Conservation (phyloP, 805 yeast species). For the Candida cerambycidarum region DNA sequence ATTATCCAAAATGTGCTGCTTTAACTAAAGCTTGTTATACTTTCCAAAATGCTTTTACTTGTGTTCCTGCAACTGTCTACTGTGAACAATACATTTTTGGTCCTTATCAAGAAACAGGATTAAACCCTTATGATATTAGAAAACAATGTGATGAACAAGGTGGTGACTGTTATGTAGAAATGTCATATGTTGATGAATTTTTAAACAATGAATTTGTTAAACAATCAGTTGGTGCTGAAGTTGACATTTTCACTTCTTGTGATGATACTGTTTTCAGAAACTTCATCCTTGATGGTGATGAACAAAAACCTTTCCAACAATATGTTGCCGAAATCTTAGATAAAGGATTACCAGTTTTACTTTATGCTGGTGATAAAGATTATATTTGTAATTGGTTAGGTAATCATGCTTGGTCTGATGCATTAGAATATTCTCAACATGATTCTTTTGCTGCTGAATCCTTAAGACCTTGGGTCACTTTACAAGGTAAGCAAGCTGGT, state of each 20-base stretch:
- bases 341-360: slow-evolving; percentile 37
- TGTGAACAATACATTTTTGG: slow-evolving; percentile 29
- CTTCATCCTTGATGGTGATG: slow-evolving; percentile 61
- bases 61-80: slow-evolving; percentile 39
- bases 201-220: slow-evolving; percentile 55
- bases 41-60: slow-evolving; percentile 32
- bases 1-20: slow-evolving; percentile 34
- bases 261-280: slow-evolving; percentile 50
- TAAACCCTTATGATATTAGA: slow-evolving; percentile 67
- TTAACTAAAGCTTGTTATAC: slow-evolving; percentile 33
- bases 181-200: slow-evolving; percentile 50
- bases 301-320: slow-evolving; percentile 69
- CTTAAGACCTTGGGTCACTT: slow-evolving; percentile 40
- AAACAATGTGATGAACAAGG: slow-evolving; percentile 47
- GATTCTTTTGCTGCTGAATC: slow-evolving; percentile 20
- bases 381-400: slow-evolving; percentile 49
- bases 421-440: slow-evolving; percentile 25
- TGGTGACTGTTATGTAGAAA: slow-evolving; percentile 52
- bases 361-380: slow-evolving; percentile 48
- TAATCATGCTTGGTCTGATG: slow-evolving; percentile 42
- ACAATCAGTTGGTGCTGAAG: slow-evolving; percentile 56
- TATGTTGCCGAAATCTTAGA: slow-evolving; percentile 48
- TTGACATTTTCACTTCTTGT: slow-evolving; percentile 46
- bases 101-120: slow-evolving; percentile 47
- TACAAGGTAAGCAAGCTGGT: slow-evolving; percentile 54